Evolutionary conservation across 2,329 filamentous ascomycete genomes (phyloP).

Genomic region (Sporothrix dimorphospora): DNA sequence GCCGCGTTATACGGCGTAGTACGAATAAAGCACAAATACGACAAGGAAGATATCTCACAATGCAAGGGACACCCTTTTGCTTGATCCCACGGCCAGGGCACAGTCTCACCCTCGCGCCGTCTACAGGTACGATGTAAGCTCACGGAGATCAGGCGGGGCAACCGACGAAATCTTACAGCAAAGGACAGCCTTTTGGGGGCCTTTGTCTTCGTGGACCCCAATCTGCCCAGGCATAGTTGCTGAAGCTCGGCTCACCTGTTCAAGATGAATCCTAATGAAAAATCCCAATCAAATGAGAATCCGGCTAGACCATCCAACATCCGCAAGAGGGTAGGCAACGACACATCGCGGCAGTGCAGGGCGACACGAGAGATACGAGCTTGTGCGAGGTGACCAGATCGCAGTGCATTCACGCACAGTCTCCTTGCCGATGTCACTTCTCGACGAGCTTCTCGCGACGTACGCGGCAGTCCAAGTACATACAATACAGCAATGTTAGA

Average conservation of each 20-base stretch:
- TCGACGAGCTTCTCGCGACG: neutral
- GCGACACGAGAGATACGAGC: conserved; percentile 2
- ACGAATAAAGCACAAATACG: too few relatives aligned
- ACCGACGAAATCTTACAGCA: neutral
- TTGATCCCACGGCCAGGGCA: neutral
- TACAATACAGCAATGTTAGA: too few relatives aligned
- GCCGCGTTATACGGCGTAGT: neutral
- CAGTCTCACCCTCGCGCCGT: neutral
- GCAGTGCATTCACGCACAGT: neutral
- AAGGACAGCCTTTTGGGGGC: neutral
- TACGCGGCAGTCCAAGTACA: neutral
- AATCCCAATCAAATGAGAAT: neutral
- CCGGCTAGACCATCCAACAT: neutral
- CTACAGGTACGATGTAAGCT: neutral
- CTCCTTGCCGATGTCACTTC: neutral
- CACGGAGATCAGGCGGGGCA: neutral
- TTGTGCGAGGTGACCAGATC: neutral
- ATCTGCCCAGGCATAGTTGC: neutral
- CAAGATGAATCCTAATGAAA: neutral
- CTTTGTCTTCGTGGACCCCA: neutral
- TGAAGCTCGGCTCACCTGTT: neutral
- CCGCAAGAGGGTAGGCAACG: neutral
- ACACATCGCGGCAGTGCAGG: conserved; percentile 24
- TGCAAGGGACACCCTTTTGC: neutral
- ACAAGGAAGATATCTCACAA: neutral